Percentiles rank a stretch among this genome's conserved stretches.
phyloP scores from a whole-genome alignment of 805 yeast species.

The Yarrowia sp. region DNA sequence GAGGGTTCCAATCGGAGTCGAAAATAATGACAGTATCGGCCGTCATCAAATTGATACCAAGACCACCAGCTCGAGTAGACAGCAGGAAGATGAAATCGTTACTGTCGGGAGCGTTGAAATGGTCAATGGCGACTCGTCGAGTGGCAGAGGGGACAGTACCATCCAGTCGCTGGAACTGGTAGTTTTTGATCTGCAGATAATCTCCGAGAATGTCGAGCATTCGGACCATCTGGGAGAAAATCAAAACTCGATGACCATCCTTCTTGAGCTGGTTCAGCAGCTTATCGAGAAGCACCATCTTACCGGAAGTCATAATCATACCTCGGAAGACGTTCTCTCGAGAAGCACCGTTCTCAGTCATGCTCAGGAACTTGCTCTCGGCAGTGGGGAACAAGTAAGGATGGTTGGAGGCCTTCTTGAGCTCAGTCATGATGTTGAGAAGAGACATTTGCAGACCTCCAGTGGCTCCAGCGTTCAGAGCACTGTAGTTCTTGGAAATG shows the following conservation, averaged over 20 bases:
- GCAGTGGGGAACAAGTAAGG: conserved; percentile 94
- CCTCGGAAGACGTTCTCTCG: conserved; percentile 86
- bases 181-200: conserved; percentile 81
- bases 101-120: conserved; percentile 90
- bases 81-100: conserved; percentile 86
- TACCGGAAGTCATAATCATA: conserved; percentile 95
- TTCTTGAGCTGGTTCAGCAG: conserved; percentile 75
- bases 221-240: conserved; percentile 96
- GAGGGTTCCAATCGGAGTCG: conserved; percentile 99
- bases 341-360: conserved; percentile 45
- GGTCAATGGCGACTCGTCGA: conserved; percentile 92
- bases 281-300: conserved; percentile 94
- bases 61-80: conserved; percentile 97
- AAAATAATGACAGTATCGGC: conserved; percentile 98
- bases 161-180: conserved; percentile 86
- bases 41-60: conserved; percentile 97
- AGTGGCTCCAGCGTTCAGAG: conserved; percentile 79
- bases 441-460: conserved; percentile 78
- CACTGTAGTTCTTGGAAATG: conserved; percentile 85
- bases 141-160: conserved; percentile 96
- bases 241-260: conserved; percentile 95
- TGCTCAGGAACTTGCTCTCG: conserved; percentile 70
- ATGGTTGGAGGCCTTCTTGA: conserved; percentile 95
- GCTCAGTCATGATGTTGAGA: conserved; percentile 88
- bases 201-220: conserved; percentile 95